Base-by-base conservation (phyloP, 768 basidiomycete genomes). In the Leucosporidium yakuticum region DNA sequence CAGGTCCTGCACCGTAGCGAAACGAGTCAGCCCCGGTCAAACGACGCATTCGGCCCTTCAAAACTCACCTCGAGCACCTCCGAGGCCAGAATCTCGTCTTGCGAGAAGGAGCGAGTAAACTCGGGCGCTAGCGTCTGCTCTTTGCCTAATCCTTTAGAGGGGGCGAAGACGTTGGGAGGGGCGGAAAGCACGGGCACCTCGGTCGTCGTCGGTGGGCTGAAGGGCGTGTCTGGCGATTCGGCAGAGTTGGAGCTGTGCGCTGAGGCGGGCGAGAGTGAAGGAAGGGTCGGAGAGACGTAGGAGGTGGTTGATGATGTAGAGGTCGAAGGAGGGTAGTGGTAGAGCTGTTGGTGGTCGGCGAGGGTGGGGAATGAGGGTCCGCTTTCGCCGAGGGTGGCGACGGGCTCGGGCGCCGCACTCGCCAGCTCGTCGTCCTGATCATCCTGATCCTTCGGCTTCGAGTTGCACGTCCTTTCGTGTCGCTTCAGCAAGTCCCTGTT, bases 41-140 rank as follows among this genome's bases (percentile, higher is more conserved):
- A 25, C n/a, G n/a, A n/a, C n/a, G n/a, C n/a, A n/a, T n/a, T n/a
- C n/a, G n/a, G n/a, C n/a, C n/a, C n/a, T n/a, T n/a, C n/a, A n/a
- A n/a, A n/a, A 39, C 27, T 11, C 27, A 60, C 59, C 39, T 65
- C 53, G 55, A 73, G 44, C 14, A 73, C 71, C 36, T 73, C 71
- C 25, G 60, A 62, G 44, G 71, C 71, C 53, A 69, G 65, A 15
- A 73, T 68, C 34, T 73, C 71, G 57, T 73, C 68, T n/a, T 67
- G 65, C 31, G 71, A 67, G 44, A 72, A 71, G 25, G 39, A 44
- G 39, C 39, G 39, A 44, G 39, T 44, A 14, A 29, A 21, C 14
- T 27, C n/a, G 15, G 59, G 4, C 25, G 15, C 6, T 23, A 44
- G 44, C 29, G 3, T 4, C 25, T 51, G 23, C 23, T 51, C 21